Base-by-base conservation (phyloP, 225 moss, liverwort and hornwort species). In the Bryoerythrophyllum caledonicum region DNA sequence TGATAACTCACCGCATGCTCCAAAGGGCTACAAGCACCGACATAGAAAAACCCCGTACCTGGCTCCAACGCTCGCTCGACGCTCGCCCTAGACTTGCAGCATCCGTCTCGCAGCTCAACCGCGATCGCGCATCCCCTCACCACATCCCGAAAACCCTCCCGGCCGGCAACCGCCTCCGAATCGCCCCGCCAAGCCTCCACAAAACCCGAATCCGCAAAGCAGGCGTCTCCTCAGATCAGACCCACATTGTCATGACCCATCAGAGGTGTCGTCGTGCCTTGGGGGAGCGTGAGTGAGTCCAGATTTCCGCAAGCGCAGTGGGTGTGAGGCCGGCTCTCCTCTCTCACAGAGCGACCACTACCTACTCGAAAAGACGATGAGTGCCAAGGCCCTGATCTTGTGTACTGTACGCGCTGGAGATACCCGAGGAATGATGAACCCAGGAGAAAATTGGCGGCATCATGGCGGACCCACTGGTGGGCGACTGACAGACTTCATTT, bases 1-100 rank as follows among this genome's bases (percentile, higher is more conserved):
- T 17, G 23, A 26, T 19, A 48, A 23, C n/a, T 56, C 56, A 44
- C 3, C 43, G 43, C 43, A 43, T 44, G 4, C n/a, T n/a, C n/a
- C n/a, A n/a, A n/a, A n/a, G n/a, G n/a, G n/a, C n/a, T n/a, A n/a
- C 48, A 49, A 49, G 17, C 48, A 49, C 48, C 44, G 9, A 13
- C 48, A 17, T 49, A 46, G 46, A 58, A 73, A 61, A 43, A n/a
- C n/a, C n/a, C 37, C 80, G 7, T 60, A 84, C 84, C 84, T 84
- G 48, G 73, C 40, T 43, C 52, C 28, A 72, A 25, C 68, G 76
- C 68, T 60, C 73, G 43, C 67, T 49, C 59, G 19, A 58, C 63
- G 58, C 59, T n/a, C 54, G 68, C 65, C 44, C 71, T 68, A 76
- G 23, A 26, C 76, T 73, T 65, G 30, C 71, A 57, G 77, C 76